Base-by-base conservation (phyloP, 163 green algal species). In the Chloromonas sp. region DNA sequence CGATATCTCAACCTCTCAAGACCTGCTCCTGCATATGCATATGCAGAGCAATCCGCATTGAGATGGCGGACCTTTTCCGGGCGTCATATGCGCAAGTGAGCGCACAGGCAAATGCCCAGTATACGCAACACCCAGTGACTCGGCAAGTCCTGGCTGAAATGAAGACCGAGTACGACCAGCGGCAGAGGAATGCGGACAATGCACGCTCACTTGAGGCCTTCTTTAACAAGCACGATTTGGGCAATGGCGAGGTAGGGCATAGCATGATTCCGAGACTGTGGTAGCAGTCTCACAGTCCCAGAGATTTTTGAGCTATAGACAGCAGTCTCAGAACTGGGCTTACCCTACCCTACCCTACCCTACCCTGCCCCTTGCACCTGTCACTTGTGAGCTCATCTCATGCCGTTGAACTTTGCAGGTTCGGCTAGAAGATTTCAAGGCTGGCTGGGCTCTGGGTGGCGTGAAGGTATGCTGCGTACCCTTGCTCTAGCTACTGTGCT, bases 361-460 rank as follows among this genome's bases (percentile, higher is more conserved):
- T 36, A 36, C 36, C 36, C 36, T 36, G 36, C 36, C 36, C 36
- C 36, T 36, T 36, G 36, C 36, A 36, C 36, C 36, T 36, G 36
- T 36, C 36, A 36, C 36, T 36, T 36, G 36, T 36, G 36, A 36
- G 36, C 36, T 36, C 36, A 36, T 36, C 36, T 36, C 36, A 36
- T 36, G 36, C 36, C 36, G 36, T 36, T 36, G 36, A 36, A 36
- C 36, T 36, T 36, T 36, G 14, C 36, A 82, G 59, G 79, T 82
- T 59, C 79, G 79, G 3, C 11, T 82, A 11, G 79, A 82, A 60
- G 79, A 82, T 13, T 82, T 82, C 59, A 61, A 82, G 79, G 79
- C 79, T 36, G 79, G 79, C 59, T 82, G 79, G 79, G 58, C 79
- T 11, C 79, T 82, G 59, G 79, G 79, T 2, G 79, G 79, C 3